Conservation (phyloP, 768 basidiomycete species). For the Tephrocybe rancida region DNA sequence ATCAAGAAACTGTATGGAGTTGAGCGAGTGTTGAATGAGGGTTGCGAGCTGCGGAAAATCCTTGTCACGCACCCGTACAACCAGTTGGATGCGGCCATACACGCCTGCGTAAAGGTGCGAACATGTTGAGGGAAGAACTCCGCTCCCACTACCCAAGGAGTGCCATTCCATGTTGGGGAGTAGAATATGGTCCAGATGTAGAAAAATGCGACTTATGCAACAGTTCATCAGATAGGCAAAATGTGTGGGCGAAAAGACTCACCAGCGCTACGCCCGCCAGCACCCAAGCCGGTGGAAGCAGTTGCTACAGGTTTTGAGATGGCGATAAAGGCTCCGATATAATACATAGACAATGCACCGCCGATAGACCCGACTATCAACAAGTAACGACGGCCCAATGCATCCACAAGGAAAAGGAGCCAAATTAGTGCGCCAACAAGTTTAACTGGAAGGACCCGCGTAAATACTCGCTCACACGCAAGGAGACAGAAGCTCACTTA, state of each 20-base stretch:
- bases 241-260: slow-evolving; percentile 13
- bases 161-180: slow-evolving; percentile 44
- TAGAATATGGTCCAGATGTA: slow-evolving; percentile 42
- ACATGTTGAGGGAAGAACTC: slow-evolving; percentile 47
- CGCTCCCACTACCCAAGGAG: slow-evolving; percentile 46
- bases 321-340: slow-evolving; percentile 46
- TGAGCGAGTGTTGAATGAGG: neutral
- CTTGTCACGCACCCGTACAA: slow-evolving; percentile 25
- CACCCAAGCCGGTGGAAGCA: slow-evolving; percentile 11
- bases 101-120: slow-evolving; percentile 37
- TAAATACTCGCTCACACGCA: neutral
- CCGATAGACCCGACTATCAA: slow-evolving; percentile 43
- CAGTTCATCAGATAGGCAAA: neutral
- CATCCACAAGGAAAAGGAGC: slow-evolving; percentile 43
- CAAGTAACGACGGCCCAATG: slow-evolving; percentile 40
- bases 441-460: slow-evolving; percentile 24
- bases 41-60: neutral
- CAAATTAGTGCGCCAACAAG: slow-evolving; percentile 39
- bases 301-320: slow-evolving; percentile 29
- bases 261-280: slow-evolving; percentile 35
- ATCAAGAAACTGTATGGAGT: slow-evolving; percentile 30
- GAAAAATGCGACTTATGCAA: slow-evolving; percentile 31
- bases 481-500: slow-evolving; percentile 32
- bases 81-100: slow-evolving; percentile 39
- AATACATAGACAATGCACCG: slow-evolving; percentile 43